A percentile compares a stretch with the other conserved stretches of the same genome.
Conservation (phyloP, 257 asterid genomes). For the Gentiana macrophylla region DNA sequence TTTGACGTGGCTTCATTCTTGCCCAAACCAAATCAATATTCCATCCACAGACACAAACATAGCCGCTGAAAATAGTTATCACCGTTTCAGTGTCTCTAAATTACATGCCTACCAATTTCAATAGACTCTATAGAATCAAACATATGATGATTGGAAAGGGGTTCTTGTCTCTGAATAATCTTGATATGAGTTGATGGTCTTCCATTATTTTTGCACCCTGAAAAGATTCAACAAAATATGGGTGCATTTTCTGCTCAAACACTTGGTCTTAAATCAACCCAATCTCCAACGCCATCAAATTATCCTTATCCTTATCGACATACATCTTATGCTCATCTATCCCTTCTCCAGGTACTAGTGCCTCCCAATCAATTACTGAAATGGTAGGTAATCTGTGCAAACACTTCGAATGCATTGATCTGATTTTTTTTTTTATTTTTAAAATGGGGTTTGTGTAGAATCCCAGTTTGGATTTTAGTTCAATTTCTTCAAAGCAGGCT, state of each 20-base stretch:
- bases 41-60: too few species aligned
- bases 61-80: too few species aligned
- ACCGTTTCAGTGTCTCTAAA: too few species aligned
- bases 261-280: slow-evolving; percentile 14
- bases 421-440: background rate
- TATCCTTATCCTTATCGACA: slow-evolving; percentile 12
- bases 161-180: background rate
- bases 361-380: background rate
- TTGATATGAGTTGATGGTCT: slow-evolving; percentile 5
- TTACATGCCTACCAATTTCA: too few species aligned
- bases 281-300: slow-evolving; percentile 8
- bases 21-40: too few species aligned
- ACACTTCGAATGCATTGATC: background rate
- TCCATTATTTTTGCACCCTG: slow-evolving; percentile 7
- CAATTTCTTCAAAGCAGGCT: slow-evolving; percentile 29
- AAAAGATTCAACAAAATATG: slow-evolving; percentile 20
- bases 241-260: slow-evolving; percentile 31
- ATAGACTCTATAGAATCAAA: too few species aligned
- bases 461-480: slow-evolving; percentile 23
- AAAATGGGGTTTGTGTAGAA: slow-evolving; percentile 15
- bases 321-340: slow-evolving; percentile 9
- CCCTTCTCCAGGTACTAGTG: slow-evolving; percentile 21
- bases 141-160: too few species aligned
- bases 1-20: too few species aligned
- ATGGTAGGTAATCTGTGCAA: background rate